Evolutionary conservation across 805 yeast genomes (phyloP).

Genomic region (Candida alai): DNA sequence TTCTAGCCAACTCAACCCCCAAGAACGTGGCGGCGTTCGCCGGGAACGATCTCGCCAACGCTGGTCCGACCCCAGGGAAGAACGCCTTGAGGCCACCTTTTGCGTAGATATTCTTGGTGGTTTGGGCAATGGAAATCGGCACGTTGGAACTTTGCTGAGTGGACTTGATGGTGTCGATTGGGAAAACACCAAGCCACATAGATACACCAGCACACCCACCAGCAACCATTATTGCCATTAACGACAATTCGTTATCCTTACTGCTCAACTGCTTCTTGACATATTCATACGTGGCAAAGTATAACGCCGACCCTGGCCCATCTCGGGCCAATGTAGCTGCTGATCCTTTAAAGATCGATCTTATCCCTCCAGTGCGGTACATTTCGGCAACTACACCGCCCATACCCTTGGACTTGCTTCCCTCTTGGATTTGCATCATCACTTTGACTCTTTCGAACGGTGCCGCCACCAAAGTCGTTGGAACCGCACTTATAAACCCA

Average conservation of each 20-base stretch:
- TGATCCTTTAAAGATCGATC: slow-evolving; percentile 87
- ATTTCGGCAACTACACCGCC: slow-evolving; percentile 61
- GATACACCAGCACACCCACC: slow-evolving; percentile 97
- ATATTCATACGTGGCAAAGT: slow-evolving; percentile 90
- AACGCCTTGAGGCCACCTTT: slow-evolving; percentile 85
- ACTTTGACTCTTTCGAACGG: slow-evolving; percentile 97
- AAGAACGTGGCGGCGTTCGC: slow-evolving; percentile 99
- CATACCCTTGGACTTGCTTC: slow-evolving; percentile 44
- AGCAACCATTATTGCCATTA: slow-evolving; percentile 75
- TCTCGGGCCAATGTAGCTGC: slow-evolving; percentile 91
- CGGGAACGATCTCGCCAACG: slow-evolving; percentile 90
- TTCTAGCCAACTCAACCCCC: slow-evolving; percentile 82
- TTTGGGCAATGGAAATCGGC: slow-evolving; percentile 53
- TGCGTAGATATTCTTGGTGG: slow-evolving; percentile 63
- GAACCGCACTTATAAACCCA: slow-evolving; percentile 91
- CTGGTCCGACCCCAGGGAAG: slow-evolving; percentile 98
- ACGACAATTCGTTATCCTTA: slow-evolving; percentile 52
- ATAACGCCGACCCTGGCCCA: slow-evolving; percentile 95
- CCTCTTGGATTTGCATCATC: slow-evolving; percentile 74
- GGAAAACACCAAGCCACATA: slow-evolving; percentile 97
- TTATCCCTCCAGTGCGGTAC: slow-evolving; percentile 74
- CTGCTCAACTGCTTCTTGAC: slow-evolving; percentile 60
- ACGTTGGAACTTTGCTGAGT: slow-evolving; percentile 66
- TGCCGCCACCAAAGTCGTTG: slow-evolving; percentile 94
- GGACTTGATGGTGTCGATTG: slow-evolving; percentile 90